Evolutionary conservation across 192 early-diverging fungal species (phyloP), one percentile per base, ranked within the genome.

Genomic region (Entomortierella parvispora): DNA sequence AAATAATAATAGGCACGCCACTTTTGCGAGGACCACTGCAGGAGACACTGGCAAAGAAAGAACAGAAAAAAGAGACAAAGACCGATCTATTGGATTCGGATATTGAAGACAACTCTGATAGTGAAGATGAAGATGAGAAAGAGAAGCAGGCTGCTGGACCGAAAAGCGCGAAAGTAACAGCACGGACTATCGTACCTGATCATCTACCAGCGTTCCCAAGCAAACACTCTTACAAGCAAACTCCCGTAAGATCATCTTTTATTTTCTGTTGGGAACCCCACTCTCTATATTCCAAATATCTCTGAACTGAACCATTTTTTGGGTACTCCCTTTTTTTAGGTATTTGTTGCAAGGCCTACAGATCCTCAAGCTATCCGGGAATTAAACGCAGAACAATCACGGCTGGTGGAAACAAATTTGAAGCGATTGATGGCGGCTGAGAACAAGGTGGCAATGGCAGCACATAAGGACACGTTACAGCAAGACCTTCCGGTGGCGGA

Each of bases 211-310:
- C 65, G 7, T 88, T 88, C 49, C 85, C 85, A 15, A 83, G 80
- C 45, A 86, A 85, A 59, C 86, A 88, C 62, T 88, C 85, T 0
- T 88, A 83, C 57, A 84, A 84, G 52, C 80, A 85, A 52, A 88
- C 85, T 44, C 81, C 85, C 42, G 86, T 87, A 84, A 77, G 64
- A 61, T 9, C 14, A 54, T 12, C 20, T 37, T 55, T 44, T 6
- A 61, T 20, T 2, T 25, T 10, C 34, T 43, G 20, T 15, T 17
- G 26, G 32, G 17, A 60, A 12, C 26, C 5, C 25, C 6, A 46
- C 22, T 10, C 42, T 34, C 22, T 2, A 45, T 45, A 11, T 11
- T 18, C 12, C 17, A 22, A 18, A 22, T 22, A 49, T 1, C 2
- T 25, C 48, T 49, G 23, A 49, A 49, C 2, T 49, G 1, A 66